Conservation (phyloP, 2,329 filamentous ascomycete species). For the Ophiosphaerella herpotricha region DNA sequence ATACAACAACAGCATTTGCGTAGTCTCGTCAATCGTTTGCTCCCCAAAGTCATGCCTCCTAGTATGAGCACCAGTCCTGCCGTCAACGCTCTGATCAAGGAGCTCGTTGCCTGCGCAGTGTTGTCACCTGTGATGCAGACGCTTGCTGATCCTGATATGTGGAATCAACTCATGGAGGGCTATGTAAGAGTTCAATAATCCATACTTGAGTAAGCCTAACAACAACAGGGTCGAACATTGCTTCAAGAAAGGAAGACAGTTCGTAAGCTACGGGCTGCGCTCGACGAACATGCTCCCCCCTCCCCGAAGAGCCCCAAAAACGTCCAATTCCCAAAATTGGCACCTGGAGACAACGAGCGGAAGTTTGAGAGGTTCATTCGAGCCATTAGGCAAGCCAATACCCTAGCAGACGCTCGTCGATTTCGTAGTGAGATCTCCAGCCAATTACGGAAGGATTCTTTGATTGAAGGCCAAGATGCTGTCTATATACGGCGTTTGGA, state of each 20-base stretch:
- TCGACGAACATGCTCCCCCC: slow-evolving; percentile 93
- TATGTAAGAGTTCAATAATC: slow-evolving; percentile 54
- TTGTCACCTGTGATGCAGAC: slow-evolving; percentile 79
- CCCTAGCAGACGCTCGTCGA: slow-evolving; percentile 87
- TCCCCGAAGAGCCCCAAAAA: slow-evolving; percentile 67
- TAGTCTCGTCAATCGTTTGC: slow-evolving; percentile 69
- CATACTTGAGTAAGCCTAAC: slow-evolving; percentile 15
- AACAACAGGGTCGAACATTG: slow-evolving; percentile 70
- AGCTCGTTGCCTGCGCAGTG: slow-evolving; percentile 92
- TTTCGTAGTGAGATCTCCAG: slow-evolving; percentile 92
- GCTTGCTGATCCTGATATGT: slow-evolving; percentile 89
- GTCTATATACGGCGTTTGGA: slow-evolving; percentile 88
- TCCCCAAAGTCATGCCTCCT: slow-evolving; percentile 75
- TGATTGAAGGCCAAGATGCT: slow-evolving; percentile 77
- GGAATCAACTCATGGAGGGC: slow-evolving; percentile 95
- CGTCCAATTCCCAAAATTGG: slow-evolving; percentile 77
- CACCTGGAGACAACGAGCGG: slow-evolving; percentile 81
- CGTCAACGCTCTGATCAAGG: slow-evolving; percentile 79
- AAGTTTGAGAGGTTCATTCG: slow-evolving; percentile 95
- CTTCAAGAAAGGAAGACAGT: slow-evolving; percentile 96
- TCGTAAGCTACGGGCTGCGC: slow-evolving; percentile 82
- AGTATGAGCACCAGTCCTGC: slow-evolving; percentile 77
- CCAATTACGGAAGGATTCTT: slow-evolving; percentile 83
- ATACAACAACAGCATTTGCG: slow-evolving; percentile 89
- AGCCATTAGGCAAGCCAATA: slow-evolving; percentile 84